Conservation (phyloP, 169 alveolate species). For the Eimeria acervulina region DNA sequence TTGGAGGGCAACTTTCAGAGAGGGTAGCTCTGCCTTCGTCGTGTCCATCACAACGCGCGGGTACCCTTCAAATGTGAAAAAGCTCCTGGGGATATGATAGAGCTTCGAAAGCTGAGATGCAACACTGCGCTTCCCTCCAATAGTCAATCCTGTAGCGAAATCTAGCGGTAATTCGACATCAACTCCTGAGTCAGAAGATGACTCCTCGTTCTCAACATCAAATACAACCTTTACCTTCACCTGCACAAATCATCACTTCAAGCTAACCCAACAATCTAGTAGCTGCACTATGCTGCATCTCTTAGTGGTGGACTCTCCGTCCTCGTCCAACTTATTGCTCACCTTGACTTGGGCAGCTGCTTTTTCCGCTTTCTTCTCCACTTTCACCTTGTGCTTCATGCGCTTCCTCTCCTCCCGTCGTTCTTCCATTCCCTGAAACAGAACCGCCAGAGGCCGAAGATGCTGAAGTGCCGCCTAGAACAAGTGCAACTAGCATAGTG, state of each 20-base stretch:
- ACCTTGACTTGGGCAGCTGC: conserved; percentile 58
- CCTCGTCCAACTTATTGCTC: not conserved
- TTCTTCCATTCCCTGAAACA: conserved; percentile 67
- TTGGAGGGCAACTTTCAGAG: conserved; percentile 60
- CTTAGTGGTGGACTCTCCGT: not conserved
- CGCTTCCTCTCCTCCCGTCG: conserved; percentile 38
- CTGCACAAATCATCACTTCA: not conserved
- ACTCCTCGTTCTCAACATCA: conserved; percentile 61
- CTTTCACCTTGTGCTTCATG: conserved; percentile 25
- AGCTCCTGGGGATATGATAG: conserved; percentile 1
- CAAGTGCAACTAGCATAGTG: not conserved
- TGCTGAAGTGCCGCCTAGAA: not conserved
- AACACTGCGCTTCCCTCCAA: conserved; percentile 52
- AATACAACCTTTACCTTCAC: conserved; percentile 48
- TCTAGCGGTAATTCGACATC: conserved; percentile 20
- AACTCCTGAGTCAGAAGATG: conserved; percentile 39
- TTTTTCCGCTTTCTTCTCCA: conserved; percentile 37
- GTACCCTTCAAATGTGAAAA: conserved; percentile 36
- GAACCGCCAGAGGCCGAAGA: not conserved
- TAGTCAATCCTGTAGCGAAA: conserved; percentile 5
- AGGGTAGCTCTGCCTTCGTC: conserved; percentile 27
- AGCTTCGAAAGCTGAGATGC: conserved; percentile 22
- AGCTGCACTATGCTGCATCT: not conserved
- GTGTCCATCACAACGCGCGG: conserved; percentile 59
- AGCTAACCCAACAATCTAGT: not conserved